Evolutionary conservation across 768 basidiomycete genomes (phyloP), one percentile per base, ranked within the genome.

Genomic region (Podaxis sp.): DNA sequence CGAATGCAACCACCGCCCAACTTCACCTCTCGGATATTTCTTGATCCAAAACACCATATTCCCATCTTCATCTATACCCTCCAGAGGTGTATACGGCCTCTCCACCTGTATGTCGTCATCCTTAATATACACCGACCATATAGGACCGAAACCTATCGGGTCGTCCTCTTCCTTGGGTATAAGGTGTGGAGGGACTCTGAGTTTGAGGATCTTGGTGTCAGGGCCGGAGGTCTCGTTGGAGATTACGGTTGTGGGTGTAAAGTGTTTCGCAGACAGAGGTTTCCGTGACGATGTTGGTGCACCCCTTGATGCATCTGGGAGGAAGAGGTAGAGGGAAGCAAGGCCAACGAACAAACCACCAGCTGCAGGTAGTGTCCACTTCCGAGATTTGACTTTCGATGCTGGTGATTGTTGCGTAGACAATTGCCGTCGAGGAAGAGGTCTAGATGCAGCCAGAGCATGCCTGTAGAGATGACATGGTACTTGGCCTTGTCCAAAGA

Each of bases 81-180:
- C 80, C 53, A 95, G 75, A 3, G 93, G 93, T 4, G 93, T 95
- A 70, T 94, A 95, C 12, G 91, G 87, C 58, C 93, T 76, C 69
- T 95, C 93, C 36, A 94, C 90, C 73, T 94, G 93, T 22, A 95
- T 93, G 67, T 93, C 93, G 65, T 89, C 88, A 70, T 95, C 91
- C 71, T 94, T 95, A 71, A 94, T 78, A 72, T 81, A 94, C 12
- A 95, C 76, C 41, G 90, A 90, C 84, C 87, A 94, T 63, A 93
- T 85, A 30, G 81, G 84, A 64, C 64, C 64, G 60, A 76, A 78
- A 26, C 64, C 69, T 54, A 7, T 52, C 33, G 67, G 60, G 48
- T 71, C 62, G 7, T 61, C 50, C 17, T 13, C 58, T 60, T 68
- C 50, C 17, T 64, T 59, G 54, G 73, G 77, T 59, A 83, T 66